phyloP scores from a whole-genome alignment of 345 rosid species.

The Excoecaria agallocha region DNA sequence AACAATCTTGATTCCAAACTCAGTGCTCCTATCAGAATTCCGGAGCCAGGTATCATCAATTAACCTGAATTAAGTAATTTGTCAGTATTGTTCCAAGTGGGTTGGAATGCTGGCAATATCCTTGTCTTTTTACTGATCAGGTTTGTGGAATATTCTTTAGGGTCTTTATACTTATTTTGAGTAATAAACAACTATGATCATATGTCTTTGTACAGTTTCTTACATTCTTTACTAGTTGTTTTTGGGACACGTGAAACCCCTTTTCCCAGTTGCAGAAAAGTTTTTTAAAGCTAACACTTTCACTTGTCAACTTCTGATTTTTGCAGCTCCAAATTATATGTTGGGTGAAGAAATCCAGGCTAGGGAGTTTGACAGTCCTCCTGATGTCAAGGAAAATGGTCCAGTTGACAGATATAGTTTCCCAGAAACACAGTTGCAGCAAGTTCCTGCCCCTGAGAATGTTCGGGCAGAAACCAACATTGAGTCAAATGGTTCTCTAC shows the following conservation, averaged over 20 bases:
- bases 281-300: background rate
- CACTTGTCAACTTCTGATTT: conserved; percentile 8
- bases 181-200: background rate
- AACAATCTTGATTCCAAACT: conserved; percentile 40
- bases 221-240: background rate
- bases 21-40: conserved; percentile 30
- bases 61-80: conserved; percentile 2
- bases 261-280: background rate
- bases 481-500: conserved; percentile 40
- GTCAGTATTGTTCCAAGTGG: background rate
- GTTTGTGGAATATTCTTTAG: background rate
- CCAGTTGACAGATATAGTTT: conserved; percentile 39
- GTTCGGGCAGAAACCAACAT: conserved; percentile 31
- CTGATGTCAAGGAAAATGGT: conserved; percentile 47
- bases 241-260: background rate
- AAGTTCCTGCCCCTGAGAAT: conserved; percentile 33
- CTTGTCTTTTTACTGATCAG: background rate
- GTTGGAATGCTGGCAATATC: background rate
- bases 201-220: background rate
- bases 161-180: background rate
- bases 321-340: conserved; percentile 50
- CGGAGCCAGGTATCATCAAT: conserved; percentile 47
- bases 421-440: conserved; percentile 43
- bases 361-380: conserved; percentile 39
- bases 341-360: conserved; percentile 47